Evolutionary conservation across 2,329 filamentous ascomycete genomes (phyloP), one percentile per base, ranked within the genome.

Genomic region (Fusarium oligoseptatum): DNA sequence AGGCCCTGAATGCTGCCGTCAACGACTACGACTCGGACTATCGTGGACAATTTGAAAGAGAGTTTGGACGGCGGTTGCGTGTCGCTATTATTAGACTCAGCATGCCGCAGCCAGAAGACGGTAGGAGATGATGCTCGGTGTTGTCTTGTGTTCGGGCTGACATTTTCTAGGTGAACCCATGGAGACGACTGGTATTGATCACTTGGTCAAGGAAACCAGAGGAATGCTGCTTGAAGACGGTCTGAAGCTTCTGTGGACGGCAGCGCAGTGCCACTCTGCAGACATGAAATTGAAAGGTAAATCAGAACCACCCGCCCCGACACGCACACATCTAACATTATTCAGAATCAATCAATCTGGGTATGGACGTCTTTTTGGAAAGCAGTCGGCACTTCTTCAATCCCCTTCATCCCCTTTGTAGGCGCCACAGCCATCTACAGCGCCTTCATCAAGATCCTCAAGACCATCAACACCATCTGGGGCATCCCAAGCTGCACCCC

Each of bases 311-410:
- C 17, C 4, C 2, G 0, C n/a, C 10, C 27, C 14, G 7, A 7
- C 11, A 32, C 1, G 2, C 1, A 4, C 1, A 4, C 6, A 4
- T 29, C 11, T 55, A 34, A 55, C 50, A 0, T 20, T 11, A 1
- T 9, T 29, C 11, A 55, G 50, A 55, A 55, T 55, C 50, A 34
- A 34, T 55, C 17, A 55, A 55, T 20, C 27, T 55, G 10, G 50
- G 50, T 34, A 55, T 55, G 50, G 50, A 55, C 50, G 50, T 55
- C 50, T 55, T 55, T 55, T 15, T 55, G 50, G 50, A 55, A 55
- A 34, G 50, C 50, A 34, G 50, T 55, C 11, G 50, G 50, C 17
- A 55, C 50, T 4, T 55, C 50, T 22, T 55, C 50, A 20, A 55
- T 55, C 7, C 50, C 50, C 11, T 55, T 55, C 11, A 32, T 55